Evolutionary conservation across 176 grass and related monocot genomes (phyloP).

Genomic region (Carex pumila): DNA sequence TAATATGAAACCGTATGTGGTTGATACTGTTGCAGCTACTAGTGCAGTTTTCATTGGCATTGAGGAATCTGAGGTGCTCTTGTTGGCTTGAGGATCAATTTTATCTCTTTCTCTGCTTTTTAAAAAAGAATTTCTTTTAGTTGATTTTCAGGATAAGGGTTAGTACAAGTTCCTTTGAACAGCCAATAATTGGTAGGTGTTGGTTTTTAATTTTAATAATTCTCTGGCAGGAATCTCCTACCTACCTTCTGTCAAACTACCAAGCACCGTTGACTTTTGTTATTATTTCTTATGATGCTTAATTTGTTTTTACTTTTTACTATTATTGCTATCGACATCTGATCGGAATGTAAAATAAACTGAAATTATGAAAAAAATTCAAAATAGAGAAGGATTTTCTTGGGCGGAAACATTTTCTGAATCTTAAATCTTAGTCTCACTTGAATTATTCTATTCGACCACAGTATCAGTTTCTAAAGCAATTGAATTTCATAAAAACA

Average conservation of each 20-base stretch:
- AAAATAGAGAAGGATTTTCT: no score
- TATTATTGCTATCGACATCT: neutral
- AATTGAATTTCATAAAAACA: no score
- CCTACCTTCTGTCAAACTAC: neutral
- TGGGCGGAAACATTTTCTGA: no score
- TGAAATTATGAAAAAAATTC: neutral
- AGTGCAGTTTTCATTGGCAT: neutral
- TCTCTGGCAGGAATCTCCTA: no score
- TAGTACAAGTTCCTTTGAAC: neutral
- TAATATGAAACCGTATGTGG: conserved; percentile 1
- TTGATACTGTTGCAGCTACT: neutral
- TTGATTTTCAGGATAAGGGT: neutral
- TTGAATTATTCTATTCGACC: no score
- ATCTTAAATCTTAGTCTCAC: no score
- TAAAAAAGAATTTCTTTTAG: neutral
- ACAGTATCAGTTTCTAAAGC: no score
- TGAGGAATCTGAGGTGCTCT: neutral
- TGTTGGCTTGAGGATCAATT: neutral
- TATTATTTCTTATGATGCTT: no score
- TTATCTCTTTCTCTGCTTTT: neutral
- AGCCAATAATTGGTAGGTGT: neutral
- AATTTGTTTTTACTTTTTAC: neutral
- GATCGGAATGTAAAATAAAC: neutral
- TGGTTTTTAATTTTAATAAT: no score
- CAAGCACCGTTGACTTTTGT: no score